Conservation (phyloP, 2,329 filamentous ascomycete genomes). For the Sporothrix inflata region DNA sequence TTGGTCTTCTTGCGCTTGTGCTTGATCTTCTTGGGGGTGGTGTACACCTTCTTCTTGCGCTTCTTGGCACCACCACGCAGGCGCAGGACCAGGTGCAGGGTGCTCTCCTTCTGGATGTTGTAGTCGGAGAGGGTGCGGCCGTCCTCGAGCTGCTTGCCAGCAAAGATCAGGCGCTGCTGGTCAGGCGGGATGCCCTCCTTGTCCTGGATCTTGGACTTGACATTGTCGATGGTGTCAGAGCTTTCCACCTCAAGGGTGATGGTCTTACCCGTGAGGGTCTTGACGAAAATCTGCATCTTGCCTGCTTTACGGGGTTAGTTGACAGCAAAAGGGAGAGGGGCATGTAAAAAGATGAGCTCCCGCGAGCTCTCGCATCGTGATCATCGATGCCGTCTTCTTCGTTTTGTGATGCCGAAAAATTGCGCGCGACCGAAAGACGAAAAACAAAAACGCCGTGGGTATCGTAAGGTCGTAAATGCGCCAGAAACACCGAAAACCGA, state of each 20-base stretch:
- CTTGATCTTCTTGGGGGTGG: conserved; percentile 99
- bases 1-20: conserved; percentile 99
- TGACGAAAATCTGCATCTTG: conserved; percentile 79
- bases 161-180: conserved; percentile 99
- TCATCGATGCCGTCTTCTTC: conserved; percentile 18
- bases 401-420: conserved; percentile 28
- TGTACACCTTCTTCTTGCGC: conserved; percentile 99
- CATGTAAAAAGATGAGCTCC: not conserved
- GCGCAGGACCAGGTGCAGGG: conserved; percentile 95
- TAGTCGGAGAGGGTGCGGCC: conserved; percentile 99
- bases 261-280: conserved; percentile 97
- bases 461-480: conserved; percentile 27
- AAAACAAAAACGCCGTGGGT: not conserved
- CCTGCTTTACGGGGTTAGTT: conserved; percentile 48
- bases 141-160: conserved; percentile 99
- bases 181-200: conserved; percentile 99
- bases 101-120: conserved; percentile 99
- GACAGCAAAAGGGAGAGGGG: not conserved
- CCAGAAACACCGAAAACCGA: conserved; percentile 38
- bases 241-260: conserved; percentile 99
- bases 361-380: conserved; percentile 14
- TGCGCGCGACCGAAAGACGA: not conserved
- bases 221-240: conserved; percentile 99
- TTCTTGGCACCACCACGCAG: conserved; percentile 99
- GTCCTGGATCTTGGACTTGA: conserved; percentile 98